Conservation (phyloP, 129 eudicot species). For the Daucus carota region DNA sequence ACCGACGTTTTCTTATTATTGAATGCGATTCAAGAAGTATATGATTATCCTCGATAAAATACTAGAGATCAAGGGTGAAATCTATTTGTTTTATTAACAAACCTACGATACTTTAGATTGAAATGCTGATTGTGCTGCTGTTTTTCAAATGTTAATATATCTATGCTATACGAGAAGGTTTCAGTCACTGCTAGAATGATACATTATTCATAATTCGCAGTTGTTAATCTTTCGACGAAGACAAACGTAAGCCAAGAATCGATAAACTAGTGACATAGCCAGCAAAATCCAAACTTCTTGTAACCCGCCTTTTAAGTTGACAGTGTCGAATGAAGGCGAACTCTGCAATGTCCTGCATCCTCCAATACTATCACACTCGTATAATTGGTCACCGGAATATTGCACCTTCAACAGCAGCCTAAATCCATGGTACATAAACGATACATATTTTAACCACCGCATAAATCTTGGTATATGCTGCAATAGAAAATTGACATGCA, state of each 20-base stretch:
- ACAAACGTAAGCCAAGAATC: constrained; percentile 61
- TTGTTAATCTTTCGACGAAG: constrained; percentile 56
- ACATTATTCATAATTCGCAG: constrained; percentile 27
- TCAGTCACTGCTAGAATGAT: background rate
- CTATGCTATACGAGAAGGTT: background rate
- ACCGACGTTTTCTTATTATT: too few relatives aligned
- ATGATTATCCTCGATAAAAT: too few relatives aligned
- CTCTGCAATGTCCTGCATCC: constrained; percentile 79
- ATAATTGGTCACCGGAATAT: constrained; percentile 70
- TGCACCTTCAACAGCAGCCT: constrained; percentile 88
- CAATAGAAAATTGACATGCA: background rate
- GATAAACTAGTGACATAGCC: constrained; percentile 72
- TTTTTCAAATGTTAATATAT: background rate
- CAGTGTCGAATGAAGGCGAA: constrained; percentile 80
- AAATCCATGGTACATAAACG: constrained; percentile 90
- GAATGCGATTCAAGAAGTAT: too few relatives aligned
- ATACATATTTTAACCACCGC: constrained; percentile 70
- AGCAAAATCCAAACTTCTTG: constrained; percentile 82
- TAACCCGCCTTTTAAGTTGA: constrained; percentile 68
- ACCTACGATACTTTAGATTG: background rate
- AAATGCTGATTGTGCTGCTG: background rate
- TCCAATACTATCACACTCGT: constrained; percentile 62
- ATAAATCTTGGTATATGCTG: background rate
- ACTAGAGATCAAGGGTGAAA: too few relatives aligned
- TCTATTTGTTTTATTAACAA: too few relatives aligned